These are phyloP conservation scores for Angophora floribunda DNA, from an alignment of 345 rosid species.

Conservation along the genomic window DNA sequence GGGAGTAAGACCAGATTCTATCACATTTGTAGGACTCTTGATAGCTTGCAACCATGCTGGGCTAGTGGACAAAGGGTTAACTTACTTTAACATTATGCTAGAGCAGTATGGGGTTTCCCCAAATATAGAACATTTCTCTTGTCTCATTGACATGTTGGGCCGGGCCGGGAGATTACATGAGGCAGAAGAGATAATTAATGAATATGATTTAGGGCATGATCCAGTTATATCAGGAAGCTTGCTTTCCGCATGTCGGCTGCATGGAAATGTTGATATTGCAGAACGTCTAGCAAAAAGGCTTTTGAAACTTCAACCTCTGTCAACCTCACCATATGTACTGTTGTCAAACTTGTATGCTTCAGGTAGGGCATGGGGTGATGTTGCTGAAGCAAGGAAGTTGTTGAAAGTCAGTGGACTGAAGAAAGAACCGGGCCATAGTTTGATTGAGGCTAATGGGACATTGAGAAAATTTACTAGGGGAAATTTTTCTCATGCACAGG, in stretches of 20 bases:
- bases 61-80: slow-evolving; percentile 39
- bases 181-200: slow-evolving; percentile 35
- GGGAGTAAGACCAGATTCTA: slow-evolving; percentile 38
- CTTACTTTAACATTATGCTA: slow-evolving; percentile 32
- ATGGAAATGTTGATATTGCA: slow-evolving; percentile 31
- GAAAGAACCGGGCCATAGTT: slow-evolving; percentile 49
- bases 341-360: slow-evolving; percentile 55
- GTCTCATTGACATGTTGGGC: slow-evolving; percentile 59
- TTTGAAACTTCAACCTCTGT: slow-evolving; percentile 26
- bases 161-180: slow-evolving; percentile 47
- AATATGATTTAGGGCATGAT: slow-evolving; percentile 27
- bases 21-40: slow-evolving; percentile 47
- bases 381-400: slow-evolving; percentile 44
- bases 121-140: slow-evolving; percentile 44
- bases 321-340: slow-evolving; percentile 48
- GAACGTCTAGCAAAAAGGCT: slow-evolving; percentile 35
- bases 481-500: slow-evolving; percentile 37
- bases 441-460: slow-evolving; percentile 36
- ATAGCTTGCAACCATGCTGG: slow-evolving; percentile 63
- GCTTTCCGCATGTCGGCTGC: slow-evolving; percentile 49
- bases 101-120: slow-evolving; percentile 34
- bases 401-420: slow-evolving; percentile 45
- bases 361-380: slow-evolving; percentile 49
- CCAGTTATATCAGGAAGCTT: slow-evolving; percentile 46
- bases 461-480: slow-evolving; percentile 32